Evolutionary conservation across 2,329 filamentous ascomycete species (phyloP), one percentile per base, ranked within the genome.

Genomic region (Lithohypha guttulata): DNA sequence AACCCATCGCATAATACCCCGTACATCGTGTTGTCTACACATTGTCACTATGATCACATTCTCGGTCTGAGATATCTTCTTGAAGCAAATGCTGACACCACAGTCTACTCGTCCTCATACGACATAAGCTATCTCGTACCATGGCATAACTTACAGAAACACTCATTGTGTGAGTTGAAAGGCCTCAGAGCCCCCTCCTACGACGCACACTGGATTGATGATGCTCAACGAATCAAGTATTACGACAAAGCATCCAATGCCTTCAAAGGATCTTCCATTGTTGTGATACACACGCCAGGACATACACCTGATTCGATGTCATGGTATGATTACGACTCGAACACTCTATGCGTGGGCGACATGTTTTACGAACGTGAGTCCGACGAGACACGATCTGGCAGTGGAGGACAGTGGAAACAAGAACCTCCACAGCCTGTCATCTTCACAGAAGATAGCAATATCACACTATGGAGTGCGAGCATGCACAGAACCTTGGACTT

Each of bases 41-140:
- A 51, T 28, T 51, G 49, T 19, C 49, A 51, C 22, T 50, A 50
- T 23, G 10, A 59, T 47, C 17, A 61, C 55, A 44, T 69, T 64
- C 28, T 49, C 32, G 53, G 51, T 14, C 39, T 56, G 43, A 28
- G 47, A 39, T 44, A 48, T 18, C 34, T 51, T 38, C 39, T 36
- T 23, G 14, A 25, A 15, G 22, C 21, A 19, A n/a, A 19, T 6
- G 19, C 25, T 15, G 26, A 36, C 18, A 32, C 32, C 4, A 49
- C 43, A 15, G 45, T 49, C 18, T 23, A 49, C 11, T 32, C 42
- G 4, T 51, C 49, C 3, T 48, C 49, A 1, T 33, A 43, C 26
- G 37, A 34, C 34, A 38, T 39, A 34, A 26, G 41, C 2, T 51
- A 42, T 34, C 29, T 51, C 13, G 39, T 41, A 17, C 49, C 49